Evolutionary conservation across 108 stramenopile genomes (phyloP).

Genomic region (Aurantiochytrium sp.): DNA sequence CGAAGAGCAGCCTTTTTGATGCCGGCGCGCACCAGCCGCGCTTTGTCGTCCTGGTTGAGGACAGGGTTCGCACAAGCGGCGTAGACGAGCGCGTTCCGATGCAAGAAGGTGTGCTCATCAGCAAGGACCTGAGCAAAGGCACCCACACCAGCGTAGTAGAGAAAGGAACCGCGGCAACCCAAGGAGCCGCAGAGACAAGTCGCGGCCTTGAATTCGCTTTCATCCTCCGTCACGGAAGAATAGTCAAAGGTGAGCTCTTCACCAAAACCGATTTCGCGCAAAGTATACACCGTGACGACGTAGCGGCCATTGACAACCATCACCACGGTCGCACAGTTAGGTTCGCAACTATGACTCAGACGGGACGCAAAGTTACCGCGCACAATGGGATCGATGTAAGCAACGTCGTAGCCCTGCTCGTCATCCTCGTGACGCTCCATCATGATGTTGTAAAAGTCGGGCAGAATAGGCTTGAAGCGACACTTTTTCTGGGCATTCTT

Average conservation of each 20-base stretch:
- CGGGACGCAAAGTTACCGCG: constrained; percentile 4
- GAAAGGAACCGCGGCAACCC: constrained; percentile 27
- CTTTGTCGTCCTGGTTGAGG: background rate
- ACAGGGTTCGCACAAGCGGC: background rate
- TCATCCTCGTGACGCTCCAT: constrained; percentile 29
- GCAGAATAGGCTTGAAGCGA: constrained; percentile 24
- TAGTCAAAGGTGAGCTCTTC: constrained; percentile 32
- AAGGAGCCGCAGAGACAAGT: constrained; percentile 24
- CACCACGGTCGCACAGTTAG: constrained; percentile 25
- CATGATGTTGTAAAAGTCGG: constrained; percentile 35
- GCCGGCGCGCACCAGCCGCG: background rate
- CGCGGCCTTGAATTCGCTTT: constrained; percentile 26
- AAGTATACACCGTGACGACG: constrained; percentile 15
- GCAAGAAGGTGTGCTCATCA: background rate
- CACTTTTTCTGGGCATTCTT: constrained; percentile 24
- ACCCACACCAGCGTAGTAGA: constrained; percentile 19
- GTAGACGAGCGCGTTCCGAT: constrained; percentile 1
- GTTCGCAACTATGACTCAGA: constrained; percentile 23
- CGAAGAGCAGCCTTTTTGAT: constrained; percentile 21
- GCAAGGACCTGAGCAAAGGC: constrained; percentile 26
- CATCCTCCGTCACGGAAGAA: constrained; percentile 22
- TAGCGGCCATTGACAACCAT: constrained; percentile 19
- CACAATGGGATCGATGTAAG: constrained; percentile 2
- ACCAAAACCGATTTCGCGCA: constrained; percentile 22
- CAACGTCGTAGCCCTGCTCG: constrained; percentile 22